Evolutionary conservation across 441 rosid species (phyloP).

Genomic region (Codiaeum variegatum): DNA sequence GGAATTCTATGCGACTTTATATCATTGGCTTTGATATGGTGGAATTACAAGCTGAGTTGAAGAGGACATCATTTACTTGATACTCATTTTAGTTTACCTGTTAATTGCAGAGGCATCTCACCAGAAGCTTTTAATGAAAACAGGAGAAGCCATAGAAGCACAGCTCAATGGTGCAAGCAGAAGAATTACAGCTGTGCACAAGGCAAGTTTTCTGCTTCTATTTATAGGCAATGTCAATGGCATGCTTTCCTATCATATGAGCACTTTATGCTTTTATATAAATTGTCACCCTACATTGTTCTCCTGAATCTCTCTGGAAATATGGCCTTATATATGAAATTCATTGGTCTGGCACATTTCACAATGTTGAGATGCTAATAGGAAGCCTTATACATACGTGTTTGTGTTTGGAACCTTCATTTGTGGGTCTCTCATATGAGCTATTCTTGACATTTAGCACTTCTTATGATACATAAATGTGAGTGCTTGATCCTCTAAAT

Average conservation of each 20-base stretch:
- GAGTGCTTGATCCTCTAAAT: background rate
- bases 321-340: background rate
- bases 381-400: background rate
- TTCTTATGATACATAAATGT: background rate
- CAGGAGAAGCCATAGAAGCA: slow-evolving; percentile 57
- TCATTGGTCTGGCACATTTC: background rate
- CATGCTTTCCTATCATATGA: background rate
- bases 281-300: background rate
- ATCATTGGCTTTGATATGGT: background rate
- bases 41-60: background rate
- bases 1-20: background rate
- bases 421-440: background rate
- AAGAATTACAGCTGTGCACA: slow-evolving; percentile 52
- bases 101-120: slow-evolving; percentile 54
- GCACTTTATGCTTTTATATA: background rate
- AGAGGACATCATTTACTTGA: background rate
- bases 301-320: slow-evolving; percentile 14
- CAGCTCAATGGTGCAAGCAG: slow-evolving; percentile 58
- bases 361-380: background rate
- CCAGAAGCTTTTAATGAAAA: slow-evolving; percentile 55
- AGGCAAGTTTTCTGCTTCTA: slow-evolving; percentile 49
- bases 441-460: background rate
- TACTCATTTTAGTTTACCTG: slow-evolving; percentile 11
- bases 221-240: slow-evolving; percentile 1
- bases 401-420: background rate